Evolutionary conservation across 257 asterid genomes (phyloP), one percentile per base, ranked within the genome.

Genomic region (Ophiorrhiza pumila): DNA sequence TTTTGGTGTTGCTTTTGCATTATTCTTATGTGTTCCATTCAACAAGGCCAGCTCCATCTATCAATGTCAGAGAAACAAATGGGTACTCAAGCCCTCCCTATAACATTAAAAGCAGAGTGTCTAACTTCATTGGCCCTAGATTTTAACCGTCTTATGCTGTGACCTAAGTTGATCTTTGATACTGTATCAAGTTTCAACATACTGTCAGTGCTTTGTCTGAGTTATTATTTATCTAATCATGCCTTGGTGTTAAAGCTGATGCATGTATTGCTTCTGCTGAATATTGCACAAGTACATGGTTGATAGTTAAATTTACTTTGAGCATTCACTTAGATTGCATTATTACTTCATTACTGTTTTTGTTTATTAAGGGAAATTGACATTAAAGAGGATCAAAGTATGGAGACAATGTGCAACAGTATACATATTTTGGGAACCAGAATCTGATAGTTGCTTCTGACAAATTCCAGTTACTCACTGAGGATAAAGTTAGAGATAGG

Each of bases 401-500:
- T 50, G 53, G 56, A 20, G 41, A 61, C 20, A 31, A 25, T 52
- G 59, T 60, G 6, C 53, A 50, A n/a, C 18, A 14, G 32, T 15
- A 15, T 35, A 47, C 42, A 68, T 64, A 59, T 31, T 68, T 52
- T 35, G 31, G 41, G 25, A 73, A 10, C 64, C 37, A 60, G 18
- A 61, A 37, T 23, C 32, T 52, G 66, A 25, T 50, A 35, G 29
- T 37, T 56, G 18, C 78, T 72, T 65, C 69, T 50, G 37, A 25
- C 34, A 68, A 59, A 41, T 47, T 59, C 67, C 63, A 50, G 53
- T 56, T 65, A 65, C 32, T 71, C 41, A 41, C 20, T 45, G 50
- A 70, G 45, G 43, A 53, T 60, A 57, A 61, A 55, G 23, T 53
- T 71, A 45, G 68, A 49, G 35, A 46, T 46, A 31, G 50, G 15